Percentiles rank a stretch among this genome's conserved stretches.
These are phyloP conservation scores for Globisporangium cederbergense DNA, from an alignment of 352 stramenopile genomes.

Conservation along the genomic window DNA sequence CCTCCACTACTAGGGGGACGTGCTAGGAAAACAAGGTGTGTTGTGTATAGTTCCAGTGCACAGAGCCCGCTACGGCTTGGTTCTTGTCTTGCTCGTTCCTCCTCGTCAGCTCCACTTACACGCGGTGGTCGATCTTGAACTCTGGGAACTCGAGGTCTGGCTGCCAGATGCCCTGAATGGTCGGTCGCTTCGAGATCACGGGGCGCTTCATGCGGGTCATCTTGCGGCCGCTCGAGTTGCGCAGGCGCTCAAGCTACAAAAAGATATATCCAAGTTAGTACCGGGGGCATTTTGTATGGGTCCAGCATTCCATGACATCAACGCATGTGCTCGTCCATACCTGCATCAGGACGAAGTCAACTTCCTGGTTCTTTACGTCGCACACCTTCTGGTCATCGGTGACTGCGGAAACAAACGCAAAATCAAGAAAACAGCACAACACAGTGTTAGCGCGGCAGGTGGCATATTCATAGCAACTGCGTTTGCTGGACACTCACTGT, in stretches of 20 bases:
- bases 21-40: conserved; percentile 1
- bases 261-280: no score
- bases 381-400: conserved; percentile 79
- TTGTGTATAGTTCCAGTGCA: conserved; percentile 2
- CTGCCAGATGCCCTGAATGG: conserved; percentile 87
- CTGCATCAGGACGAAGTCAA: conserved; percentile 78
- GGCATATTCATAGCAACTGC: neutral
- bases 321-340: conserved; percentile 24
- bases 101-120: conserved; percentile 20
- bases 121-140: conserved; percentile 77
- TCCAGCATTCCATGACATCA: neutral
- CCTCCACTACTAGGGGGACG: neutral
- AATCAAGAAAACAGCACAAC: neutral
- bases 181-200: conserved; percentile 76
- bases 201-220: conserved; percentile 87
- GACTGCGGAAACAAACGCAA: conserved; percentile 34
- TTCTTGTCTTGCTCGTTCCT: neutral
- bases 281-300: neutral
- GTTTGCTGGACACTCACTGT: conserved; percentile 41
- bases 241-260: conserved; percentile 60
- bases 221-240: conserved; percentile 85
- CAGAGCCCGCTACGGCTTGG: neutral
- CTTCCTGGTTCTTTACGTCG: conserved; percentile 88
- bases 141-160: conserved; percentile 81
- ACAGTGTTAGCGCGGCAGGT: neutral